Evolutionary conservation across 768 basidiomycete genomes (phyloP).

Genomic region (Mrakia gelida): DNA sequence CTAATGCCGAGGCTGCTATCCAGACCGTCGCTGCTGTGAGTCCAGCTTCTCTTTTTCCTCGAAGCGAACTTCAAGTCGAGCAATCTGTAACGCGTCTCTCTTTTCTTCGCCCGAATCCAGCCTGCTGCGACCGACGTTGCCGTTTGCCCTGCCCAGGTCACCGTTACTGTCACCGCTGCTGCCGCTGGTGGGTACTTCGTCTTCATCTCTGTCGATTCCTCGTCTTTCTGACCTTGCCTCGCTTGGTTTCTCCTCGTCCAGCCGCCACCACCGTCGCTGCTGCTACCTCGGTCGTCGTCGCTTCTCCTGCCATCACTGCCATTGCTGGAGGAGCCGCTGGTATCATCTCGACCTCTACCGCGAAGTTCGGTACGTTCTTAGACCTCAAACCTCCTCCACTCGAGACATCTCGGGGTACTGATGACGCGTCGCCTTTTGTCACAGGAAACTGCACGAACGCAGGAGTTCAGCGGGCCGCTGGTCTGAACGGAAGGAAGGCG

Average conservation of each 20-base stretch:
- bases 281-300: background rate
- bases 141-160: background rate
- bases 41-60: too few species aligned
- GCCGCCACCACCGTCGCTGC: background rate
- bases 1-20: background rate
- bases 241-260: background rate
- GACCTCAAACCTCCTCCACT: too few species aligned
- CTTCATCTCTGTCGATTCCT: too few species aligned
- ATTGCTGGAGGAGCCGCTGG: background rate
- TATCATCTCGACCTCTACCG: background rate
- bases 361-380: background rate
- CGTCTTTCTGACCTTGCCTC: background rate
- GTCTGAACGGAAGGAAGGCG: background rate
- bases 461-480: background rate
- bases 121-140: background rate
- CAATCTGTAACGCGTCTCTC: too few species aligned
- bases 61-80: too few species aligned
- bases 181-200: background rate
- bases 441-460: background rate
- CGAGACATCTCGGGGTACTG: too few species aligned
- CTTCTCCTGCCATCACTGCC: background rate
- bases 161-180: background rate
- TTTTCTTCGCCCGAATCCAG: background rate
- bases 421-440: too few species aligned
- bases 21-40: background rate